A percentile compares a stretch with the other conserved stretches of the same genome.
Conservation (phyloP, 208 protist species). For the Strigomonas culicis region DNA sequence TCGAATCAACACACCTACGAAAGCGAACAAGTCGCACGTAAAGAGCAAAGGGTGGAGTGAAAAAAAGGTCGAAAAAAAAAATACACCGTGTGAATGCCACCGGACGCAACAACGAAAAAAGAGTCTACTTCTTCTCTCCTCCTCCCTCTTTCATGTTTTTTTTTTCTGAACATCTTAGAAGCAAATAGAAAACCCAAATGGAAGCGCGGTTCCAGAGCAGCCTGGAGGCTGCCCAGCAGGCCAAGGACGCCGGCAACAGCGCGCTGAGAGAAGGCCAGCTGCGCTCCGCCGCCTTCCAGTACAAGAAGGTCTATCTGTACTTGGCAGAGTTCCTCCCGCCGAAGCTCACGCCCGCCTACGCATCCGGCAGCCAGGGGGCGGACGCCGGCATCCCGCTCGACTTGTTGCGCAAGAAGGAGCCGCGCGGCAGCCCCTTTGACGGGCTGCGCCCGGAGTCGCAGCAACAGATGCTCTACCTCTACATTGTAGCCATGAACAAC, state of each 20-base stretch:
- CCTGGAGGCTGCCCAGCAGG: slow-evolving; percentile 22
- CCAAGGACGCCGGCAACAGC: slow-evolving; percentile 54
- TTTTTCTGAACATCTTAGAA: background rate
- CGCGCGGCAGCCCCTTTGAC: background rate
- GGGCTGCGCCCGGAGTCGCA: slow-evolving; percentile 14
- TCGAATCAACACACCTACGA: background rate
- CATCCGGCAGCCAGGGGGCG: background rate
- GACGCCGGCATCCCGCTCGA: slow-evolving; percentile 17
- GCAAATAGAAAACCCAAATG: background rate
- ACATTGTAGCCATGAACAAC: slow-evolving; percentile 45
- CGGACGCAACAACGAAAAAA: too few relatives aligned
- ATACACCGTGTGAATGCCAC: background rate
- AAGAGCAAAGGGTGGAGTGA: too few relatives aligned
- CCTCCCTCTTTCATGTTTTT: slow-evolving; percentile 3
- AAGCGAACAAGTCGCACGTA: too few relatives aligned
- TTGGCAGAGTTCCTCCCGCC: slow-evolving; percentile 54
- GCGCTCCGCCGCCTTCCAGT: slow-evolving; percentile 47
- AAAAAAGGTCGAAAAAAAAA: background rate
- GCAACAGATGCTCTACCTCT: slow-evolving; percentile 24
- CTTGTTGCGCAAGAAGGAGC: slow-evolving; percentile 7
- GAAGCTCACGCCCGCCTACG: background rate
- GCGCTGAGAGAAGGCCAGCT: slow-evolving; percentile 37
- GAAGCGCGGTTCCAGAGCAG: slow-evolving; percentile 7
- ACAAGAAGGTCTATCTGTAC: slow-evolving; percentile 69
- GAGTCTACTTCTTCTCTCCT: slow-evolving; percentile 1